A percentile compares a stretch with the other conserved stretches of the same genome.
Evolutionary conservation across 768 basidiomycete species (phyloP).

Genomic region (Phlebiopsis flavidoalba): DNA sequence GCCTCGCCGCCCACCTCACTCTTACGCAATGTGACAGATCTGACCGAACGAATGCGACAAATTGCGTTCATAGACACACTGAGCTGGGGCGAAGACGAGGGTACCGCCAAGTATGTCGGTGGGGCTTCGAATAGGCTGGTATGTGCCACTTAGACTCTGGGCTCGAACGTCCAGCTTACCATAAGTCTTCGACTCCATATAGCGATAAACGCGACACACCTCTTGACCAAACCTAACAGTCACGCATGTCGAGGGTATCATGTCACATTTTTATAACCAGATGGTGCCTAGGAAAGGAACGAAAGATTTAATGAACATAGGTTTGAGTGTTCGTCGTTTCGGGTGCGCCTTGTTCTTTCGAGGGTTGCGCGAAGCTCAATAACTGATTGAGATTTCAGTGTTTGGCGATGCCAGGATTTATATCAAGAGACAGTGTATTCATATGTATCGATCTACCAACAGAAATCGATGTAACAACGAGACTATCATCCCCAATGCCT

Average conservation of each 20-base stretch:
- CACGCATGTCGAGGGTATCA: slow-evolving; percentile 59
- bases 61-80: slow-evolving; percentile 50
- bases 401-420: too few species aligned
- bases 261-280: slow-evolving; percentile 73
- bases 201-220: slow-evolving; percentile 88
- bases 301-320: not conserved
- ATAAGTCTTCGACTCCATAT: not conserved
- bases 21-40: slow-evolving; percentile 6
- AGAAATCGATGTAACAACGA: too few species aligned
- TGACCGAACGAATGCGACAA: slow-evolving; percentile 26
- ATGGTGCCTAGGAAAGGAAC: slow-evolving; percentile 28
- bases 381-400: too few species aligned
- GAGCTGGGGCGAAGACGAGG: slow-evolving; percentile 66
- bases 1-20: not conserved
- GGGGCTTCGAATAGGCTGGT: slow-evolving; percentile 60
- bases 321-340: too few species aligned
- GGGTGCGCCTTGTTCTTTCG: too few species aligned
- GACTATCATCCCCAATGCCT: too few species aligned
- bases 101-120: slow-evolving; percentile 51
- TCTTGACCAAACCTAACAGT: slow-evolving; percentile 72
- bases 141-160: slow-evolving; percentile 20
- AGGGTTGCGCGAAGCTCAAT: too few species aligned
- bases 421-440: too few species aligned
- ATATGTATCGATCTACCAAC: too few species aligned
- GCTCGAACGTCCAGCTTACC: not conserved